These are phyloP conservation scores for Mycena epipterygia DNA, from an alignment of 768 basidiomycete genomes.

Conservation along the genomic window DNA sequence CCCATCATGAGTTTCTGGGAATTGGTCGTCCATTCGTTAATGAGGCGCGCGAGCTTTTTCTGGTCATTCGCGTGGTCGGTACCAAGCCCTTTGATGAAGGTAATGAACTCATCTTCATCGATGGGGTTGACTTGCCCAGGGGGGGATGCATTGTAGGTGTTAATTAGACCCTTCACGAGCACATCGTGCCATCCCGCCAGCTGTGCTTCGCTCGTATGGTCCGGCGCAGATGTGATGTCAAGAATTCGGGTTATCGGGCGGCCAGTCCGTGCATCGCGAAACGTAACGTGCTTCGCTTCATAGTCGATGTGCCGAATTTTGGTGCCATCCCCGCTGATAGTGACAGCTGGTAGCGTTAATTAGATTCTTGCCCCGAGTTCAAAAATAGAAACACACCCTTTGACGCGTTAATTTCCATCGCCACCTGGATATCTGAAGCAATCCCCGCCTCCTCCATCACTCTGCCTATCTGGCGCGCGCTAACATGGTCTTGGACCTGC, in stretches of 20 bases:
- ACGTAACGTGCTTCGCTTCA: slow-evolving; percentile 28
- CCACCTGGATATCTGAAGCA: slow-evolving; percentile 9
- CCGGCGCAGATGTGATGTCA: slow-evolving; percentile 24
- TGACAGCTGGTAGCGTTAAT: neutral
- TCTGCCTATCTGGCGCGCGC: neutral
- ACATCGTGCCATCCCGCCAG: slow-evolving; percentile 33
- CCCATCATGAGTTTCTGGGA: neutral
- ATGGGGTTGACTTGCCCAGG: neutral
- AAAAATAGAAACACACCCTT: slow-evolving; percentile 3
- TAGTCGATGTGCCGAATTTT: slow-evolving; percentile 37
- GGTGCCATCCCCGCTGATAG: slow-evolving; percentile 39
- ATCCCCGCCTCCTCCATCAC: slow-evolving; percentile 15
- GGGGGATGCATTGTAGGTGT: slow-evolving; percentile 36
- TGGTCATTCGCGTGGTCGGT: slow-evolving; percentile 45
- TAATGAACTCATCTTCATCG: slow-evolving; percentile 24
- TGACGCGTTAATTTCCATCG: neutral
- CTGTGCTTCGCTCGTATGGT: slow-evolving; percentile 46
- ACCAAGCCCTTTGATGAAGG: slow-evolving; percentile 30
- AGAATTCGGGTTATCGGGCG: slow-evolving; percentile 19
- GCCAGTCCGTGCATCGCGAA: neutral
- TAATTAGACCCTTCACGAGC: slow-evolving; percentile 6
- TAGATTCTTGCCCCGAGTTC: neutral
- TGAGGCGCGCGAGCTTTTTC: slow-evolving; percentile 33
- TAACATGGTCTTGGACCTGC: slow-evolving; percentile 6
- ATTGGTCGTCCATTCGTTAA: slow-evolving; percentile 9